Base-by-base conservation (phyloP, 495 filamentous ascomycete genomes). In the Lasiosphaeria ovina region DNA sequence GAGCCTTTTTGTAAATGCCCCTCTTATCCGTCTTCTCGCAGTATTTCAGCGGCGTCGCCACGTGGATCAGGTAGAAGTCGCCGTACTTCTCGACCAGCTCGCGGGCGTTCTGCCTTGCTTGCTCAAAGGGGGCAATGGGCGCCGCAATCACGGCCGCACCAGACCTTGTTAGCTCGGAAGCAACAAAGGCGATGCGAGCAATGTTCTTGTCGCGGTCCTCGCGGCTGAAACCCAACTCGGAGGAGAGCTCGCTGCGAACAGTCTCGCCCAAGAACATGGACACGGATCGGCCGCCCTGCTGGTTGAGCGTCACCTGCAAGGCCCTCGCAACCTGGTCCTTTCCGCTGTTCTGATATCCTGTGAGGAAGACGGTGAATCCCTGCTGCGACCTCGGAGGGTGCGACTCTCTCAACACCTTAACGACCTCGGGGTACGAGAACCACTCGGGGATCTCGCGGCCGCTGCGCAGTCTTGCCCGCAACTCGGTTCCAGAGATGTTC, bases 341-440 rank as follows among this genome's bases (percentile, higher is more conserved):
- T 71, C 94, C 94, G 58, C 84, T 88, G 83, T 98, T 98, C 74
- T 88, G 87, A 83, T 93, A 97, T 62, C 94, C 94, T 9, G 95
- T 98, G 50, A 98, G 81, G 86, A 98, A 96, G 77, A 98, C 86
- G 54, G 95, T 98, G 84, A 98, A 98, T 62, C 94, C 94, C 80
- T 98, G 95, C 68, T 83, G 79, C 69, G 83, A 86, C 60, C 94
- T 87, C 42, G 95, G 85, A 7, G 93, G 95, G 76, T 96, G 92
- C 62, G 92, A 96, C 78, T 98, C 90, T 64, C 94, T 83, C 54
- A 98, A 87, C 50, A 98, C 94, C 74, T 86, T 87, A 76, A 98
- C 94, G 63, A 98, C 95, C 79, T 98, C 95, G 59, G 95, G 92
- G 79, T 98, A 98, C 24, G 94, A 98, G 83, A 98, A 98, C 94